Evolutionary conservation across 257 asterid genomes (phyloP).

Genomic region (Coffea canephora): DNA sequence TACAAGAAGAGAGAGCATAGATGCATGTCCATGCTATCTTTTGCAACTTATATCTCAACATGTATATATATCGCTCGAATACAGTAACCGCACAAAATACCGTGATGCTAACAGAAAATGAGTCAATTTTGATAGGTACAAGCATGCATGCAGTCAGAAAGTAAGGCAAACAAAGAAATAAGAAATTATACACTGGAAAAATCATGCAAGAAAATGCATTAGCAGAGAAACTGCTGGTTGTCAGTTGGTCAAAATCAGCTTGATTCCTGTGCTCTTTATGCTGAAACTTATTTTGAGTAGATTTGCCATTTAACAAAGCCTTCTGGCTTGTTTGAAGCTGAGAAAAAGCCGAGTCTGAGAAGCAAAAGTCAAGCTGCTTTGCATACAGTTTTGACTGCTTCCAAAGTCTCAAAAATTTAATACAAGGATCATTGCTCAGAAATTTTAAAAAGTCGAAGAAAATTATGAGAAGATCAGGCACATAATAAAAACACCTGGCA

Average conservation of each 20-base stretch:
- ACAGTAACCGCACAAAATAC: too few species aligned
- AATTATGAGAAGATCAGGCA: background rate
- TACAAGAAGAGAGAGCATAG: background rate
- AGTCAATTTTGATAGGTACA: background rate
- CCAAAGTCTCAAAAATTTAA: background rate
- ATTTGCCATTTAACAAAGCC: background rate
- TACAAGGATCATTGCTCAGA: background rate
- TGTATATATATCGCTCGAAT: background rate
- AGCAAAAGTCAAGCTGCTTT: background rate
- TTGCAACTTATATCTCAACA: background rate
- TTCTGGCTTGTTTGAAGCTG: background rate
- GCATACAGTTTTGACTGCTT: background rate
- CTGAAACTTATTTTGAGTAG: background rate
- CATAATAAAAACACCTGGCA: background rate
- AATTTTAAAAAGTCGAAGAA: background rate
- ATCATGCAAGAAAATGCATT: too few species aligned
- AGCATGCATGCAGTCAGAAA: too few species aligned
- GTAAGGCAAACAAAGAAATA: background rate
- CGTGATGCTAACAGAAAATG: background rate
- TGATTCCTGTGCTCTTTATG: background rate
- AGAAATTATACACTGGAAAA: background rate
- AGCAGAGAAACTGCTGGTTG: too few species aligned
- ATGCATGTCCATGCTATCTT: background rate
- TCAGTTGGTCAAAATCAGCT: too few species aligned
- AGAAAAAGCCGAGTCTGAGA: background rate